Conservation (phyloP, 805 yeast genomes). For the Cyberlindnera meyerae region DNA sequence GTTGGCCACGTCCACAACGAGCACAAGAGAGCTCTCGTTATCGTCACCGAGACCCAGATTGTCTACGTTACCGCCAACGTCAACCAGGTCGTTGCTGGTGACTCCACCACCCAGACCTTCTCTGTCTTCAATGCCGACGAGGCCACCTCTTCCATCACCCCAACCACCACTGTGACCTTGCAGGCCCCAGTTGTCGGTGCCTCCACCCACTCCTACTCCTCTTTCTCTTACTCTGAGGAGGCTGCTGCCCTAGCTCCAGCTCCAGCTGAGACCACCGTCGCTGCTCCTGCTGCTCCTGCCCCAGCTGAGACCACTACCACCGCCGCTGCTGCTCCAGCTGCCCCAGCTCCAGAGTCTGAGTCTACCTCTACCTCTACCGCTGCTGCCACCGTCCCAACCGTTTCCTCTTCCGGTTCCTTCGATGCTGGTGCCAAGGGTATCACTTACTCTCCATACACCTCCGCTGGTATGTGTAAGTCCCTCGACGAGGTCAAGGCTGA, state of each 20-base stretch:
- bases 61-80: conserved; percentile 44
- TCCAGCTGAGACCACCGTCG: conserved; percentile 25
- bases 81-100: conserved; percentile 31
- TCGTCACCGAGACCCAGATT: conserved; percentile 43
- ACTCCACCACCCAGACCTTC: conserved; percentile 23
- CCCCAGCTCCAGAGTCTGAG: conserved; percentile 1
- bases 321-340: not conserved
- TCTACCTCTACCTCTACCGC: conserved; percentile 27
- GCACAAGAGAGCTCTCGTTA: conserved; percentile 52
- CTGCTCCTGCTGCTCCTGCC: conserved; percentile 21
- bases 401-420: conserved; percentile 31
- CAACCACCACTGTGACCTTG: conserved; percentile 23
- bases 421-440: conserved; percentile 57
- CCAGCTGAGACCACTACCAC: conserved; percentile 24
- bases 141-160: conserved; percentile 25
- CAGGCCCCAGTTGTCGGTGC: conserved; percentile 29
- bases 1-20: conserved; percentile 56
- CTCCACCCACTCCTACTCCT: conserved; percentile 24
- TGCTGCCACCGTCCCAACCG: conserved; percentile 30
- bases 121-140: conserved; percentile 26
- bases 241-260: conserved; percentile 24
- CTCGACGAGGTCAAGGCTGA: conserved; percentile 55
- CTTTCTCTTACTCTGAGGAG: conserved; percentile 24
- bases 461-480: conserved; percentile 65
- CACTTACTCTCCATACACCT: conserved; percentile 75